Conservation (phyloP, 2,329 filamentous ascomycete species). For the Ceratocystis huliohia region DNA sequence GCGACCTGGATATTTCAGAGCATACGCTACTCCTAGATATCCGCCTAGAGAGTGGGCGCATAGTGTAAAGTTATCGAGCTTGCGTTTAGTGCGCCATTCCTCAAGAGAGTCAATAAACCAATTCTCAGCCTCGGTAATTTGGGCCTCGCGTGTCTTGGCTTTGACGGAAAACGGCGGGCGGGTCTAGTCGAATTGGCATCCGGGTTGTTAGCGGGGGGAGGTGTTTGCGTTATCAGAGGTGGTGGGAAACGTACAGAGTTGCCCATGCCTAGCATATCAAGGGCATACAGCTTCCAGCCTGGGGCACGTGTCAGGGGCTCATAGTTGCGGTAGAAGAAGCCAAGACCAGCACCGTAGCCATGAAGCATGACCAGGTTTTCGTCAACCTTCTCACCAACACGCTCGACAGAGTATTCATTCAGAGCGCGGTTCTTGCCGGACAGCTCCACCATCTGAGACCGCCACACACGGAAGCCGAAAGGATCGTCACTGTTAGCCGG, state of each 20-base stretch:
- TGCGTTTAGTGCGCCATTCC: constrained; percentile 81
- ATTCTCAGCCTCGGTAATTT: constrained; percentile 77
- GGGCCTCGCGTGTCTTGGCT: constrained; percentile 65
- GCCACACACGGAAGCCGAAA: constrained; percentile 74
- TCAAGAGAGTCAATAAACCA: constrained; percentile 96
- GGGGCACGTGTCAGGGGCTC: constrained; percentile 66
- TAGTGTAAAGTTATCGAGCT: constrained; percentile 86
- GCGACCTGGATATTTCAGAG: constrained; percentile 86
- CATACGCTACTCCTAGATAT: constrained; percentile 89
- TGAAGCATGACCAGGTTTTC: constrained; percentile 92
- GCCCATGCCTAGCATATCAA: constrained; percentile 95
- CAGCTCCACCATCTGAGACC: constrained; percentile 69
- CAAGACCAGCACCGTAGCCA: constrained; percentile 88
- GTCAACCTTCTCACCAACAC: constrained; percentile 63
- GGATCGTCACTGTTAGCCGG: constrained; percentile 49
- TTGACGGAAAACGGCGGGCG: constrained; percentile 74
- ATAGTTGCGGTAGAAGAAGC: constrained; percentile 98
- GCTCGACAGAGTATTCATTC: constrained; percentile 87
- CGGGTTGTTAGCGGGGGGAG: background rate
- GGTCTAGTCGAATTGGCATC: constrained; percentile 29
- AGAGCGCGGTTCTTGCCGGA: constrained; percentile 75
- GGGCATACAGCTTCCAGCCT: constrained; percentile 80
- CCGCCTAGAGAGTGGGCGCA: constrained; percentile 88
- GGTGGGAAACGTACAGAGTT: constrained; percentile 42
- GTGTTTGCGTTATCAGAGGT: background rate